Percentiles rank a stretch among this genome's conserved stretches.
Evolutionary conservation across 2,329 filamentous ascomycete genomes (phyloP).

Genomic region (Coniochaeta sp.): DNA sequence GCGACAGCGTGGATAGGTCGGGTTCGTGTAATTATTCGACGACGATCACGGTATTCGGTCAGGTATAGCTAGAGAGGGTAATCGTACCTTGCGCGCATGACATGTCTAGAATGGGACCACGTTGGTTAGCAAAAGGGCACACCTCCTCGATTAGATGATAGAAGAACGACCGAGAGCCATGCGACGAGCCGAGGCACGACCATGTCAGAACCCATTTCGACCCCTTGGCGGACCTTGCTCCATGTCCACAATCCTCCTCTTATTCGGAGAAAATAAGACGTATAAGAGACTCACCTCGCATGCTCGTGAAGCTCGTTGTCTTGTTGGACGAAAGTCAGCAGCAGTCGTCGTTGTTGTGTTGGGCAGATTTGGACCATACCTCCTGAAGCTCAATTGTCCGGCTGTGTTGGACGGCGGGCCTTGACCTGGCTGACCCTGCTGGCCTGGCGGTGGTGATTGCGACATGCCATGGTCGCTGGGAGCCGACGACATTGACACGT

Average conservation of each 20-base stretch:
- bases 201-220: slow-evolving; percentile 8
- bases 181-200: slow-evolving; percentile 20
- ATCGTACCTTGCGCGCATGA: slow-evolving; percentile 85
- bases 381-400: slow-evolving; percentile 51
- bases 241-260: neutral
- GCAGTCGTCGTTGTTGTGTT: slow-evolving; percentile 18
- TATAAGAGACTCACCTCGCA: slow-evolving; percentile 73
- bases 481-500: slow-evolving; percentile 2
- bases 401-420: slow-evolving; percentile 16
- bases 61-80: slow-evolving; percentile 7
- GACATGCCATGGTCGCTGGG: slow-evolving; percentile 1
- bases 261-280: slow-evolving; percentile 16
- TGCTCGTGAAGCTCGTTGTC: slow-evolving; percentile 85
- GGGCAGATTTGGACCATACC: slow-evolving; percentile 31
- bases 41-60: slow-evolving; percentile 1
- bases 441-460: slow-evolving; percentile 3
- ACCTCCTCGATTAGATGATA: slow-evolving; percentile 18
- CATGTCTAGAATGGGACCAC: slow-evolving; percentile 63
- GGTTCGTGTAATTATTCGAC: neutral
- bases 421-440: slow-evolving; percentile 5
- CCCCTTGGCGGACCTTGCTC: neutral
- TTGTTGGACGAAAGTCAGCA: slow-evolving; percentile 28
- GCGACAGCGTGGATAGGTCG: neutral
- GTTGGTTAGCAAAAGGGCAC: slow-evolving; percentile 14
- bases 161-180: no score